Evolutionary conservation across 1,284 basidiomycete species (phyloP), one percentile per base, ranked within the genome.

Genomic region (Cryptococcus sp.): DNA sequence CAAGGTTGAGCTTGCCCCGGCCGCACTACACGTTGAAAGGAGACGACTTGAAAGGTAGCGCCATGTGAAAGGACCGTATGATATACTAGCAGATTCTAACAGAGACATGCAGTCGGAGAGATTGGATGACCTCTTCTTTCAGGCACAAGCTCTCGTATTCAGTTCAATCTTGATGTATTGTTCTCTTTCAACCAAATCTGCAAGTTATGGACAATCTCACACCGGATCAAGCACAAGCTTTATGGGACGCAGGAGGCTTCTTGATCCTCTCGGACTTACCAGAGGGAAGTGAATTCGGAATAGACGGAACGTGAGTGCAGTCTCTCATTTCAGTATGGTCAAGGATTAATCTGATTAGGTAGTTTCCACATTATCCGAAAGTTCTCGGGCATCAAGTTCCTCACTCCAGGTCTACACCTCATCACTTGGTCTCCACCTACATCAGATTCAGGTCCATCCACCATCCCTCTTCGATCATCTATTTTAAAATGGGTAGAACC

Each of bases 241-340:
- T 74, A n/a, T 76, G 65, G 59, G 64, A 70, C 13, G 70, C 69
- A 2, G 74, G 74, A n/a, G 69, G 73, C 2, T 74, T 76, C 48
- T 50, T 70, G 22, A 45, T 76, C 42, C 48, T 76, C 43, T 57
- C 64, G 4, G 70, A 63, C 9, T 57, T 76, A 24, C 70, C 70
- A 0, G 53, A 63, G 45, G 72, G 70, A 25, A 60, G 61, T 41
- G 70, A 74, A 47, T 64, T 69, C 46, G 71, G 71, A 16, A 66
- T 74, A 7, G 74, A 76, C 52, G 74, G 74, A 34, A 68, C 62
- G 72, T 73, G 40, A 62, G 64, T 62, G 18, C 9, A 16, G 14
- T 22, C 50, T 49, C 16, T 18, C 34, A 42, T 11, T 25, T 19
- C 13, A 13, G 14, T 25, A n/a, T 18, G 1, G 14, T 1, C 10